These are phyloP conservation scores for Nigrospora sphaerica DNA, from an alignment of 2,329 filamentous ascomycete genomes.

Conservation along the genomic window DNA sequence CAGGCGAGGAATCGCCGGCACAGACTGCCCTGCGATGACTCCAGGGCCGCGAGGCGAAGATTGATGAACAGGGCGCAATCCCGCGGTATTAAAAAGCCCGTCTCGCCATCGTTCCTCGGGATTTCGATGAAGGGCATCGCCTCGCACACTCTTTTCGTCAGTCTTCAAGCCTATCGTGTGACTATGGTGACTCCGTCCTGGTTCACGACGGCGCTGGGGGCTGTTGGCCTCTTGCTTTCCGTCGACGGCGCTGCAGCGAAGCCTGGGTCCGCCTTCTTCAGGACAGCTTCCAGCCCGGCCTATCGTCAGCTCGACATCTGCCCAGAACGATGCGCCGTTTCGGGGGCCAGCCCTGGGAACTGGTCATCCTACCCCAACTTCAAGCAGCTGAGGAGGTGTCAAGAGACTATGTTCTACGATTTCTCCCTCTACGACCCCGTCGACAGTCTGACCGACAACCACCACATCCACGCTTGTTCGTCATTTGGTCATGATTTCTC, in stretches of 20 bases:
- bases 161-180: neutral
- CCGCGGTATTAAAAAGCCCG: neutral
- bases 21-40: neutral
- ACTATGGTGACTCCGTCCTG: neutral
- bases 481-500: constrained; percentile 15
- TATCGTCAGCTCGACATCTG: neutral
- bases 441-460: constrained; percentile 14
- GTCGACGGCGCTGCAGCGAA: neutral
- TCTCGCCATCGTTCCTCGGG: neutral
- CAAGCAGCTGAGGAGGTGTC: constrained; percentile 15
- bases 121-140: neutral
- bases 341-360: constrained; percentile 14
- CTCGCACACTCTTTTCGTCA: neutral
- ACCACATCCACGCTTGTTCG: constrained; percentile 23
- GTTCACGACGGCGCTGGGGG: neutral
- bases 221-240: neutral
- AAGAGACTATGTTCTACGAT: constrained; percentile 22
- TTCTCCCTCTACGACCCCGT: constrained; percentile 26
- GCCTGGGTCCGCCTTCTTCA: neutral
- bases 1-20: no score
- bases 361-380: constrained; percentile 16
- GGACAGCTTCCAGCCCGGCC: neutral
- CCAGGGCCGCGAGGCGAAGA: neutral
- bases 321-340: constrained; percentile 13
- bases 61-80: neutral